These are phyloP conservation scores for Plasmodium gaboni DNA, from an alignment of 169 alveolate species.

Conservation along the genomic window DNA sequence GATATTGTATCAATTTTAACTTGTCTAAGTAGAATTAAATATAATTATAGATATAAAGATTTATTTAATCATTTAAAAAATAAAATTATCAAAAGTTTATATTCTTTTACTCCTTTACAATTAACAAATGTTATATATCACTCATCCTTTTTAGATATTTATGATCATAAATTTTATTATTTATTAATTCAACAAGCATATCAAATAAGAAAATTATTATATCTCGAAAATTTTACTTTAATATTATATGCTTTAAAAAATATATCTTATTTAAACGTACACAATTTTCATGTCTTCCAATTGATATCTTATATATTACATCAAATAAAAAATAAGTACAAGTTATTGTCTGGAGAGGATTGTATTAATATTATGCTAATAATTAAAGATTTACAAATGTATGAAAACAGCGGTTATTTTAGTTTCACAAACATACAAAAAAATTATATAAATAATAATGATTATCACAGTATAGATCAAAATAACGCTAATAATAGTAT, in stretches of 20 bases:
- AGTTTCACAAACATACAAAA: background rate
- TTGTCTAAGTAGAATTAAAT: conserved; percentile 67
- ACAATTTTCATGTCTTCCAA: conserved; percentile 30
- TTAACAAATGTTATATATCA: conserved; percentile 67
- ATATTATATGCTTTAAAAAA: conserved; percentile 66
- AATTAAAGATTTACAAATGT: conserved; percentile 26
- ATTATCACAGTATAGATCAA: background rate
- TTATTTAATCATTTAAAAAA: conserved; percentile 54
- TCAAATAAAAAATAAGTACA: conserved; percentile 39
- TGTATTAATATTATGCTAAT: conserved; percentile 68
- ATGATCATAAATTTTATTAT: conserved; percentile 70
- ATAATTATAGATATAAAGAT: conserved; percentile 63
- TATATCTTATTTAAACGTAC: conserved; percentile 46
- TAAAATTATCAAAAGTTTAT: conserved; percentile 63
- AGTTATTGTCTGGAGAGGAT: conserved; percentile 57
- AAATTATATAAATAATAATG: background rate
- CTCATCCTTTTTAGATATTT: conserved; percentile 65
- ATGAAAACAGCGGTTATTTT: conserved; percentile 34
- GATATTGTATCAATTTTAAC: conserved; percentile 70
- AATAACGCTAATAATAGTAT: background rate
- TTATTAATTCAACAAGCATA: conserved; percentile 53
- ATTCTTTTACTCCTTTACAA: conserved; percentile 69
- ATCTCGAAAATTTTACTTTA: conserved; percentile 53
- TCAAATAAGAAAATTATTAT: conserved; percentile 43
- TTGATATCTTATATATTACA: conserved; percentile 47